Evolutionary conservation across 192 early-diverging fungal species (phyloP).

Genomic region (Coemansia sp.): DNA sequence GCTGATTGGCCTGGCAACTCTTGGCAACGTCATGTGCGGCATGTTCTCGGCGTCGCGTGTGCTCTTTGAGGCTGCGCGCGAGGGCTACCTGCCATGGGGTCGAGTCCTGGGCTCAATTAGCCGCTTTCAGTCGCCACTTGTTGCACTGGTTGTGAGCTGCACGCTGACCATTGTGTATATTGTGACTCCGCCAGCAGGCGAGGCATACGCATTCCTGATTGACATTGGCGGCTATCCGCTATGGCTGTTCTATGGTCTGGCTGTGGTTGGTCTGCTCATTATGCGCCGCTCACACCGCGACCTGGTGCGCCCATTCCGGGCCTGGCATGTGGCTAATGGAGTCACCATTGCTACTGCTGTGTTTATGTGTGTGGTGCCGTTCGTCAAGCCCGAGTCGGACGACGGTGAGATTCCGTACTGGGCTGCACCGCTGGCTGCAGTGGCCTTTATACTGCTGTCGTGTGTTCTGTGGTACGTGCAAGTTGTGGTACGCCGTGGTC

Average conservation of each 20-base stretch:
- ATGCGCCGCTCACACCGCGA: conserved; percentile 43
- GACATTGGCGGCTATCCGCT: conserved; percentile 57
- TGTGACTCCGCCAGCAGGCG: conserved; percentile 49
- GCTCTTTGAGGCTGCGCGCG: conserved; percentile 55
- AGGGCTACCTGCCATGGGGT: conserved; percentile 56
- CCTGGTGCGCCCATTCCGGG: conserved; percentile 50
- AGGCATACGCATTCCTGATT: conserved; percentile 58
- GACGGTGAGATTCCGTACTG: conserved; percentile 41
- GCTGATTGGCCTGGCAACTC: conserved; percentile 48
- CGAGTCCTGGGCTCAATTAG: conserved; percentile 41
- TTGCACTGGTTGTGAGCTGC: conserved; percentile 19
- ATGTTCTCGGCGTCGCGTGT: conserved; percentile 52
- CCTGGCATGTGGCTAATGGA: conserved; percentile 35
- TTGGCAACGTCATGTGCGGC: conserved; percentile 52
- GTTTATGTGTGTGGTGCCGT: conserved; percentile 45
- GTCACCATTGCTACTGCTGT: conserved; percentile 26
- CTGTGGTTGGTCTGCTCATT: conserved; percentile 57
- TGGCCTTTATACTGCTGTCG: conserved; percentile 37
- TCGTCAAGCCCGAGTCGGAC: conserved; percentile 17
- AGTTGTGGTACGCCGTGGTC: conserved; percentile 20
- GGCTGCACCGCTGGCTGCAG: conserved; percentile 39
- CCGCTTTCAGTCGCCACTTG: conserved; percentile 38
- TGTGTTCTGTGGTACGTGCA: conserved; percentile 47
- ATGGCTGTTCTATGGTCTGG: conserved; percentile 57
- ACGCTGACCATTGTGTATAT: conserved; percentile 39